Base-by-base conservation (phyloP, 2,329 filamentous ascomycete species). In the Cladosporium sp. region DNA sequence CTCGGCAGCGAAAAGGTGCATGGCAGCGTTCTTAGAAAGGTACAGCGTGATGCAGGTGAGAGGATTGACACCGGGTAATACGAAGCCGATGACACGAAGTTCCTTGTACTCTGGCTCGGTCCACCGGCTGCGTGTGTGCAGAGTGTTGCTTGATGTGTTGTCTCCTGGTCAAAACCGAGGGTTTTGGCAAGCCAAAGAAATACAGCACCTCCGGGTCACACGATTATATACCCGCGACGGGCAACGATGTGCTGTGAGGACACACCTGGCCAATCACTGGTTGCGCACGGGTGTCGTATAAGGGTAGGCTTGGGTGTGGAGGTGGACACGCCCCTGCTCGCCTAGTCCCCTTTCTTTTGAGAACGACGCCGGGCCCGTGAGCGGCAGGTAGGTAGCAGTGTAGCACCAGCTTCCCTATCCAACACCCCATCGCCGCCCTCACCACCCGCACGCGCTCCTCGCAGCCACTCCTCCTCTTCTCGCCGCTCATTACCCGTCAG, bases 21-120 rank as follows among this genome's bases (percentile, higher is more conserved):
- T 40, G 36, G 32, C n/a, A 35, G 35, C 19, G 37, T 17, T 12
- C 37, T 15, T 36, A 20, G 22, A 42, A 37, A 20, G 36, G 50
- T 7, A 42, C 50, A 42, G 50, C 36, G 50, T n/a, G 24, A 34
- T 51, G 48, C 48, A 39, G 32, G 48, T 34, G 34, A 51, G 48
- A 51, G 20, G 48, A 25, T 15, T 40, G 35, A 40, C 22, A 39
- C 15, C 42, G 42, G 42, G 28, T 45, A n/a, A 45, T 28, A 53
- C 37, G 50, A 53, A 36, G 50, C 50, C n/a, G n/a, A n/a, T n/a
- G n/a, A 50, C 45, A 25, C 24, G 17, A 28, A n/a, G n/a, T n/a
- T 35, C 15, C 6, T 15, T 45, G 42, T 28, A 15, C 22, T n/a
- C 19, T 48, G 35, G 20, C 25, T 7, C 48, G 48, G 48, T 22